Conservation (phyloP, 495 filamentous ascomycete species). For the Lepidopterella palustris region DNA sequence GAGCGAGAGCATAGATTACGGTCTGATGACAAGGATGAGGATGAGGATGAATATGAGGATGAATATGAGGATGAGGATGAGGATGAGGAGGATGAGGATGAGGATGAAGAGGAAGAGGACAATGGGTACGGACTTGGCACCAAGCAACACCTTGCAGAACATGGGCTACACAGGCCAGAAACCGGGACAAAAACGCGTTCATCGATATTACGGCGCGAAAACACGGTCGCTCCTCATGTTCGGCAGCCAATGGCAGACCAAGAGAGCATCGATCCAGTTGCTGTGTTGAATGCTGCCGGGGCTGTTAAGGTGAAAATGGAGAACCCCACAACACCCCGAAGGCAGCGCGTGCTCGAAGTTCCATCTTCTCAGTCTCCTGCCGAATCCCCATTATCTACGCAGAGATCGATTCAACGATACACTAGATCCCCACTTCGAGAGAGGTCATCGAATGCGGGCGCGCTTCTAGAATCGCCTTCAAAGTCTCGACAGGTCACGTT, state of each 20-base stretch:
- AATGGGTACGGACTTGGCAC: constrained; percentile 1
- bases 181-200: not conserved
- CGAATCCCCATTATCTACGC: constrained; percentile 33
- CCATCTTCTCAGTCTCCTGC: constrained; percentile 39
- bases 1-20: not conserved
- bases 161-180: not conserved
- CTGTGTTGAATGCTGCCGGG: not conserved
- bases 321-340: constrained; percentile 26
- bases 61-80: no score
- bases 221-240: not conserved
- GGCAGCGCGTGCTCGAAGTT: constrained; percentile 27
- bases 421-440: constrained; percentile 31
- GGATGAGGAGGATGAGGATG: constrained; percentile 3
- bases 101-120: constrained; percentile 2
- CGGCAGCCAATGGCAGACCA: not conserved
- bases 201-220: not conserved
- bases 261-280: not conserved
- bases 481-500: not conserved
- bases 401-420: constrained; percentile 3
- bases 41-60: constrained; percentile 4
- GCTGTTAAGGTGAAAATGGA: constrained; percentile 6
- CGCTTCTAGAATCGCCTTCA: not conserved
- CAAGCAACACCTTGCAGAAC: not conserved
- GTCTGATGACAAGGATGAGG: constrained; percentile 5
- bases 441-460: constrained; percentile 21